Evolutionary conservation across 2,329 filamentous ascomycete species (phyloP), one percentile per base, ranked within the genome.

Genomic region (Byssochlamys sp.): DNA sequence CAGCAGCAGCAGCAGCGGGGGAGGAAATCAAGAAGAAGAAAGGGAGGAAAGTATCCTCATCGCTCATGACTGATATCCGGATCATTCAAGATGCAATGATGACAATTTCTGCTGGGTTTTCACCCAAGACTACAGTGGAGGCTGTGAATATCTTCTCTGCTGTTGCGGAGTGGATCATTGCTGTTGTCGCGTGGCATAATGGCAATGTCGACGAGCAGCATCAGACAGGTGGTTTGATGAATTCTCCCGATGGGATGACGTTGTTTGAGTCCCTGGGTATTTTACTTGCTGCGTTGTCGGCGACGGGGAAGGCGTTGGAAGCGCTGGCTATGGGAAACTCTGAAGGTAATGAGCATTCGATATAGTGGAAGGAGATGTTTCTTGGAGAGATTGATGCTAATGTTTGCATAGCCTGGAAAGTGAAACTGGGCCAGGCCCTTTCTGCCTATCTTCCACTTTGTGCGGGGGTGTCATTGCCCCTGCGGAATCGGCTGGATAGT

Each of bases 241-340:
- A 61, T 35, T 72, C 68, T 1, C 67, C 72, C 4, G 73, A 75
- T 61, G 70, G 68, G 14, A 67, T 71, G n/a, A 70, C 71, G 1
- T 62, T 76, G 57, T 74, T 76, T 55, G 74, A 75, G 60, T 73
- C 72, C 24, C 52, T 75, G n/a, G 74, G 74, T 0, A 73, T 76
- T 60, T 59, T 76, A 14, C 65, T 76, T 26, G 71, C 72, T 35
- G 72, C 71, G 25, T 53, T 76, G 52, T 72, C 72, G 2, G 69
- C 67, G 29, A 74, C 70, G 6, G 57, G 62, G 9, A 74, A 70
- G 58, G 72, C 71, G 0, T 52, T 74, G 27, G 69, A 73, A 26
- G 67, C 66, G 31, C 66, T 76, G 48, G 71, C 73, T 14, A 62
- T 66, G 9, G 65, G 69, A 39, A 66, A 61, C 10, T 59, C 69